Evolutionary conservation across 768 basidiomycete genomes (phyloP).

Genomic region (Thelephora aurantiotincta): DNA sequence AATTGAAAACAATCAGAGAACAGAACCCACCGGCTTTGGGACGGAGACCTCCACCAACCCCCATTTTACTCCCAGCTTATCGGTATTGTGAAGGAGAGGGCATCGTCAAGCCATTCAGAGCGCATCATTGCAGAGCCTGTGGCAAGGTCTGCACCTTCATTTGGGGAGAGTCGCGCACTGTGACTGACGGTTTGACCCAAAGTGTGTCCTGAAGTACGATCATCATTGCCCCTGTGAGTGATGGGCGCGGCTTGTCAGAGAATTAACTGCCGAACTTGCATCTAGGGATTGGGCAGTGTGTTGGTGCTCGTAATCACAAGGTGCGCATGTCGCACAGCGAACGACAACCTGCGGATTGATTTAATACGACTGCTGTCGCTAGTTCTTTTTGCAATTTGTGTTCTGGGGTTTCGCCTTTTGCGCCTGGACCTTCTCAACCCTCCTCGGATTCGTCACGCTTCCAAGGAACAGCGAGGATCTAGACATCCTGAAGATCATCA

Average conservation of each 20-base stretch:
- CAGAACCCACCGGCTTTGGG: constrained; percentile 5
- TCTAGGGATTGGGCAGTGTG: constrained; percentile 85
- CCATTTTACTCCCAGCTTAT: constrained; percentile 44
- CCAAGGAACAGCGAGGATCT: constrained; percentile 14
- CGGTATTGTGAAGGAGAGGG: constrained; percentile 53
- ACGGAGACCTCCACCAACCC: constrained; percentile 22
- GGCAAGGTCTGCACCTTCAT: constrained; percentile 47
- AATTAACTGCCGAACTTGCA: constrained; percentile 2
- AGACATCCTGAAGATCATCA: constrained; percentile 57
- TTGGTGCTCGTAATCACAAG: constrained; percentile 86
- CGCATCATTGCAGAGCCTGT: constrained; percentile 74
- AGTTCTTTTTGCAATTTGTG: constrained; percentile 82
- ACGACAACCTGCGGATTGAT: neutral
- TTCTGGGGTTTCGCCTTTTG: constrained; percentile 47
- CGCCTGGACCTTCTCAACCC: constrained; percentile 46
- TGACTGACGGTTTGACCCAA: constrained; percentile 1
- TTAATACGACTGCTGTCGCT: neutral
- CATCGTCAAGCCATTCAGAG: constrained; percentile 56
- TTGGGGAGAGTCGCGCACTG: neutral
- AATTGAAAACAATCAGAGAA: neutral
- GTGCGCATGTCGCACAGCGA: constrained; percentile 20
- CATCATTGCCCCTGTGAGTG: constrained; percentile 81
- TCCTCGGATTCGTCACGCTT: constrained; percentile 39
- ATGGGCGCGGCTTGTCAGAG: neutral
- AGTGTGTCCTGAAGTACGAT: constrained; percentile 78